Conservation (phyloP, 352 stramenopile species). For the Pythium dissimile region DNA sequence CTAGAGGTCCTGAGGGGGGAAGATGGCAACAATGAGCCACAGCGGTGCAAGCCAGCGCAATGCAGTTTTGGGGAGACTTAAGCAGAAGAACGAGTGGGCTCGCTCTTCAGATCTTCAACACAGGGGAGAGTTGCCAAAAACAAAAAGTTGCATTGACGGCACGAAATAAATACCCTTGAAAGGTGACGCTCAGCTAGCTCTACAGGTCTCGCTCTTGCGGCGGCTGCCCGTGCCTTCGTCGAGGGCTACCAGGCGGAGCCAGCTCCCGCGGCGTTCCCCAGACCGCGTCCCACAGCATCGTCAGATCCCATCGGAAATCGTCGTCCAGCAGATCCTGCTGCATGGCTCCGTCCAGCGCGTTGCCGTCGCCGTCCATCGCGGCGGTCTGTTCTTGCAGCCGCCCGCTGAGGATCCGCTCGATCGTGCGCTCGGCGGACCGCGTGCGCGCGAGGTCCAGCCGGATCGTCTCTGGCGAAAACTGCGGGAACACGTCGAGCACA, state of each 20-base stretch:
- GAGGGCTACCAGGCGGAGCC: background rate
- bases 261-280: background rate
- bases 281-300: conserved; percentile 13
- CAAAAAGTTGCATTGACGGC: too few relatives aligned
- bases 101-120: too few relatives aligned
- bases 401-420: conserved; percentile 67
- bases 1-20: too few relatives aligned
- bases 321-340: conserved; percentile 5
- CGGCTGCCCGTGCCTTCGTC: background rate
- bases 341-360: conserved; percentile 13
- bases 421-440: conserved; percentile 61
- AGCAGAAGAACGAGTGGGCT: too few relatives aligned
- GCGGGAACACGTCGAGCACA: conserved; percentile 73
- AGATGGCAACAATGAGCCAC: too few relatives aligned
- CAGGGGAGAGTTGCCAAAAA: too few relatives aligned
- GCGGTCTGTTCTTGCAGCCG: conserved; percentile 27
- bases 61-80: too few relatives aligned
- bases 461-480: conserved; percentile 60
- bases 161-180: conserved; percentile 2
- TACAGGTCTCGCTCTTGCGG: background rate
- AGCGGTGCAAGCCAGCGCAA: too few relatives aligned
- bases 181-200: background rate
- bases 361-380: conserved; percentile 19
- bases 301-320: conserved; percentile 14
- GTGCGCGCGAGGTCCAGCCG: conserved; percentile 47